These are phyloP conservation scores for Berkeleyomyces basicola DNA, from an alignment of 2,329 filamentous ascomycete species.

Conservation along the genomic window DNA sequence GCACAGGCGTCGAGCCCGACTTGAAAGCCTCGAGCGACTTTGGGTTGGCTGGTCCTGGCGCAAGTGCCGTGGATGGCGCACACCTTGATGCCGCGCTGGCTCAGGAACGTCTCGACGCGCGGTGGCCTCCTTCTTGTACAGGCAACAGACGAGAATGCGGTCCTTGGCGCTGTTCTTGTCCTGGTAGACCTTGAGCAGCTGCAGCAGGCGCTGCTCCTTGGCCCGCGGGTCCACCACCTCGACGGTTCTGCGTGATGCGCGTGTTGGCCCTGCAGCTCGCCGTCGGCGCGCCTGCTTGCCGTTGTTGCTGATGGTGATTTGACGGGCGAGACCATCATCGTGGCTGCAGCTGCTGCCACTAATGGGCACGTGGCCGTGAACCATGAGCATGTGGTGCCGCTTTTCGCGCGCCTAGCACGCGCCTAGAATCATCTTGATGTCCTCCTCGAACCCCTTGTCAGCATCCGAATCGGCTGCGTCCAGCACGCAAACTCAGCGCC, in stretches of 20 bases:
- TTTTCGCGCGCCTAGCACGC: conserved; percentile 44
- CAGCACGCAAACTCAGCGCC: conserved; percentile 65
- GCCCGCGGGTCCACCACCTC: conserved; percentile 69
- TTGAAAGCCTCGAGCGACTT: conserved; percentile 85
- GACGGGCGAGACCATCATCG: conserved; percentile 77
- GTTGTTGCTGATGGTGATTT: conserved; percentile 65
- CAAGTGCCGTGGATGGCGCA: conserved; percentile 85
- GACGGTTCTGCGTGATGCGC: conserved; percentile 72
- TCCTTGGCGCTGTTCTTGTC: conserved; percentile 56
- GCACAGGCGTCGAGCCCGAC: conserved; percentile 57
- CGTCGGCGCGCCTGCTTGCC: conserved; percentile 41
- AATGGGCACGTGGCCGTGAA: conserved; percentile 95
- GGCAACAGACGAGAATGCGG: conserved; percentile 79
- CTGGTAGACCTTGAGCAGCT: conserved; percentile 68
- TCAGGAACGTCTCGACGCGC: conserved; percentile 68
- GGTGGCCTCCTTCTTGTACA: conserved; percentile 99
- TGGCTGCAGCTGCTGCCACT: conserved; percentile 64
- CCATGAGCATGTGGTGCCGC: conserved; percentile 94
- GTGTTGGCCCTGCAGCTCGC: conserved; percentile 81
- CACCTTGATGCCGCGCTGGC: conserved; percentile 62
- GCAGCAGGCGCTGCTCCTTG: conserved; percentile 68
- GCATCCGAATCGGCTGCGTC: conserved; percentile 97
- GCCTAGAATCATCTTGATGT: conserved; percentile 76
- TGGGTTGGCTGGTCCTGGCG: conserved; percentile 76
- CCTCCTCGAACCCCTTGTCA: conserved; percentile 96